Conservation (phyloP, 805 yeast species). For the Saccharomycopsis javanensis region DNA sequence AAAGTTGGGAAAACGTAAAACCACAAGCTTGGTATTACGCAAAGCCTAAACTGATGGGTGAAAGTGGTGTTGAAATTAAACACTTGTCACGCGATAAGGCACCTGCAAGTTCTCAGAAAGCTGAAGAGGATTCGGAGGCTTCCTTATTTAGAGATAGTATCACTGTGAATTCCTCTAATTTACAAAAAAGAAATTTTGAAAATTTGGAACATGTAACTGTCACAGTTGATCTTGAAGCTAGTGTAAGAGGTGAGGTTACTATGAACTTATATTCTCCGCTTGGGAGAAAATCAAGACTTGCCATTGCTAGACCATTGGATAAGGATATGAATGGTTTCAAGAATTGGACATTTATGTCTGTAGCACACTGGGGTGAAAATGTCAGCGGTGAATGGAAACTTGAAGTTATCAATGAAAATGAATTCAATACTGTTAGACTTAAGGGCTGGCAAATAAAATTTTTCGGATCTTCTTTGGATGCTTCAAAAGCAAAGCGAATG, state of each 20-base stretch:
- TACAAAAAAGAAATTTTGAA: conserved; percentile 51
- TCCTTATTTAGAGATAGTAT: conserved; percentile 29
- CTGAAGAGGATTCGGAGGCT: conserved; percentile 6
- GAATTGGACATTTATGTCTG: conserved; percentile 91
- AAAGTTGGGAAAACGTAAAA: conserved; percentile 72
- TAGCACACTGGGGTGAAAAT: conserved; percentile 93
- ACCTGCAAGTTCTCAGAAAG: not conserved
- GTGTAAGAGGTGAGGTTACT: conserved; percentile 59
- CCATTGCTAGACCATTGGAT: conserved; percentile 57
- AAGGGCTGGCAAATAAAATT: conserved; percentile 67
- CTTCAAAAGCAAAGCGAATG: conserved; percentile 47
- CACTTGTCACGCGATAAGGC: not conserved
- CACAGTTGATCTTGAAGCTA: conserved; percentile 57
- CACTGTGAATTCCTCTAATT: conserved; percentile 37
- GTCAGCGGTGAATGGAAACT: conserved; percentile 80
- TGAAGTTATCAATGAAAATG: conserved; percentile 42
- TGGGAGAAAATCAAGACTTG: conserved; percentile 67
- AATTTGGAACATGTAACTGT: conserved; percentile 81
- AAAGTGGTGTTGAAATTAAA: conserved; percentile 18
- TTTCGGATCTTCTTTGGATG: conserved; percentile 73
- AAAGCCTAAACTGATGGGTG: conserved; percentile 31
- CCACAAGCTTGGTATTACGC: conserved; percentile 79
- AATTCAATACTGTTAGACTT: conserved; percentile 33
- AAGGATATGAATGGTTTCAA: conserved; percentile 45
- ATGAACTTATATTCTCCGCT: conserved; percentile 63